phyloP scores from a whole-genome alignment of 2,329 filamentous ascomycete species.

The Pyricularia sp. region DNA sequence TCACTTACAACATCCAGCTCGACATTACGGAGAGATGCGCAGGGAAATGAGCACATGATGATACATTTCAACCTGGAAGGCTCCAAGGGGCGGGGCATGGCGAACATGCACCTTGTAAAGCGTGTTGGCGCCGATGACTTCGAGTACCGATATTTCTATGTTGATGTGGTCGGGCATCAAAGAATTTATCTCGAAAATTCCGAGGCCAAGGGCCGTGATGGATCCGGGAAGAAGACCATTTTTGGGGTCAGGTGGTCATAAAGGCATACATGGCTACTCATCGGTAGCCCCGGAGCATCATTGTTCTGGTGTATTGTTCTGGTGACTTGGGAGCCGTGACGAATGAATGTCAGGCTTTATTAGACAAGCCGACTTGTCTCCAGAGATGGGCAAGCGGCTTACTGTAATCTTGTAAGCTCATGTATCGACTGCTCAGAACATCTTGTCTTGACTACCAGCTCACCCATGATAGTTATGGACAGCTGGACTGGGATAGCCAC shows the following conservation, averaged over 20 bases:
- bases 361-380: not conserved
- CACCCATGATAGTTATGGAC: not conserved
- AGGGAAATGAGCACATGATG: slow-evolving; percentile 65
- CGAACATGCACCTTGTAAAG: slow-evolving; percentile 66
- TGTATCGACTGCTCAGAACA: not conserved
- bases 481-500: not conserved
- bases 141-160: slow-evolving; percentile 64
- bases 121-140: slow-evolving; percentile 50
- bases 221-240: slow-evolving; percentile 26
- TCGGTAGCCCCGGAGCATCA: not conserved
- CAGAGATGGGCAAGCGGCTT: too few relatives aligned
- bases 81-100: slow-evolving; percentile 57
- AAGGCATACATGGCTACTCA: not conserved
- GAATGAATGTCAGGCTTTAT: not conserved
- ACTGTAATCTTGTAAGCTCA: not conserved
- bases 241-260: slow-evolving; percentile 48
- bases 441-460: not conserved
- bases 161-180: slow-evolving; percentile 64
- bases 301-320: not conserved
- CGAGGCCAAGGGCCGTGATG: slow-evolving; percentile 24
- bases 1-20: slow-evolving; percentile 31
- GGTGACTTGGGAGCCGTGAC: not conserved
- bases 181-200: slow-evolving; percentile 54
- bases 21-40: slow-evolving; percentile 53
- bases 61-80: slow-evolving; percentile 87